Base-by-base conservation (phyloP, 352 stramenopile species). In the Globisporangium cylindrosporum region DNA sequence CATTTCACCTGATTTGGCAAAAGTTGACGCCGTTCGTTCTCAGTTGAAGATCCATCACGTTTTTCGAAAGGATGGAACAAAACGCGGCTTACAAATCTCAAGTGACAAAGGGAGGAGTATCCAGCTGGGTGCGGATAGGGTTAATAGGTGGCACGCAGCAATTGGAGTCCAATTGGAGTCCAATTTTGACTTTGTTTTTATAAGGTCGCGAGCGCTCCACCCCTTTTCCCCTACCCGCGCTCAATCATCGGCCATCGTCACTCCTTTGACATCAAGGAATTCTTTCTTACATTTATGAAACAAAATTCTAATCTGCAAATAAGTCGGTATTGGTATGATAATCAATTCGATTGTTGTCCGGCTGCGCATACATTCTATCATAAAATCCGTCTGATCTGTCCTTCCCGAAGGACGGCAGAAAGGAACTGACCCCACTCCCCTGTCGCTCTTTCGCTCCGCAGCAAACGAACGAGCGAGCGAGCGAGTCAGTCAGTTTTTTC, bases 401-500 rank as follows among this genome's bases (percentile, higher is more conserved):
- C 8, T 49, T 8, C 15, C 4, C 15, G 15, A 22, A 8, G 6
- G 41, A n/a, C 41, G 41, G 1, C 41, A 49, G 41, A 49, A 49
- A 49, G 22, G 41, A 49, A 49, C 41, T n/a, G 38, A 46, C 41
- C 14, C 14, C 15, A 9, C 41, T 22, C 41, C 41, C 41, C 41
- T 49, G 41, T 49, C 41, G 41, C 41, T 49, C 41, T 49, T 10
- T 49, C 41, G 15, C 22, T 56, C 49, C 14, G 38, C 22, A 64
- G 59, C 20, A 36, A 10, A 54, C 12, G 27, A 61, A 29, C 15
- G n/a, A 43, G 20, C 18, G 48, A 59, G 32, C 15, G 34, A 43
- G 20, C 7, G 29, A 58, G 32, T 66, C 61, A 67, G 49, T 67
- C 60, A 55, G 20, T n/a, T 24, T 32, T 46, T 7, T 65, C 43